Conservation (phyloP, 306 rosid genomes). For the Acmispon strigosus region DNA sequence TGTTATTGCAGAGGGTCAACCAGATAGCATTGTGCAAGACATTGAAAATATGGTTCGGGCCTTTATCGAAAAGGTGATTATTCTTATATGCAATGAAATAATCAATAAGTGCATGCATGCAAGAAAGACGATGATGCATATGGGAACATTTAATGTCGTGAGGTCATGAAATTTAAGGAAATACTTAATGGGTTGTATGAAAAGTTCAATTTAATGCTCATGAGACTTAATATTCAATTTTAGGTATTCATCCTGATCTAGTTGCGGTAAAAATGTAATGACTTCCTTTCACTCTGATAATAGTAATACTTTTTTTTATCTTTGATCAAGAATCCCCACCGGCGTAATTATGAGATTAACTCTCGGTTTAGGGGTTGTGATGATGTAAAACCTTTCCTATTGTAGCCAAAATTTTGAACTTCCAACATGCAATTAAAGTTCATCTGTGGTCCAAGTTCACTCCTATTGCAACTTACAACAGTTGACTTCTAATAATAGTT, state of each 20-base stretch:
- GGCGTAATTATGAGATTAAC: too few relatives aligned
- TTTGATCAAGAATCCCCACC: too few relatives aligned
- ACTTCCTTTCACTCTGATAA: not conserved
- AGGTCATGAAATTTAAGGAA: not conserved
- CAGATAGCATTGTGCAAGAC: slow-evolving; percentile 83
- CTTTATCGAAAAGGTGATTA: slow-evolving; percentile 77
- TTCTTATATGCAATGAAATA: slow-evolving; percentile 1
- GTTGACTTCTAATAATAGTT: too few relatives aligned
- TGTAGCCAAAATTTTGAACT: too few relatives aligned
- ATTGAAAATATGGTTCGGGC: slow-evolving; percentile 94
- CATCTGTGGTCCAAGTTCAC: too few relatives aligned
- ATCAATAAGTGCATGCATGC: not conserved
- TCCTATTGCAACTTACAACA: too few relatives aligned
- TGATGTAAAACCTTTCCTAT: too few relatives aligned
- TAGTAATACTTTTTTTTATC: not conserved
- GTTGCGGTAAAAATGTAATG: not conserved
- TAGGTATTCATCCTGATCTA: not conserved
- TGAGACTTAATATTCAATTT: slow-evolving; percentile 6
- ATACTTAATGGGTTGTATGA: not conserved
- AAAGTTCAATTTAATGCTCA: slow-evolving; percentile 7
- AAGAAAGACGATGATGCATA: not conserved
- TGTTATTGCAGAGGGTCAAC: slow-evolving; percentile 74
- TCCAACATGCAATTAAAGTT: too few relatives aligned
- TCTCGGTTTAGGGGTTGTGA: too few relatives aligned
- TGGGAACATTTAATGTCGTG: not conserved